Base-by-base conservation (phyloP, 2,329 filamentous ascomycete genomes). In the Aspergillus melleus region DNA sequence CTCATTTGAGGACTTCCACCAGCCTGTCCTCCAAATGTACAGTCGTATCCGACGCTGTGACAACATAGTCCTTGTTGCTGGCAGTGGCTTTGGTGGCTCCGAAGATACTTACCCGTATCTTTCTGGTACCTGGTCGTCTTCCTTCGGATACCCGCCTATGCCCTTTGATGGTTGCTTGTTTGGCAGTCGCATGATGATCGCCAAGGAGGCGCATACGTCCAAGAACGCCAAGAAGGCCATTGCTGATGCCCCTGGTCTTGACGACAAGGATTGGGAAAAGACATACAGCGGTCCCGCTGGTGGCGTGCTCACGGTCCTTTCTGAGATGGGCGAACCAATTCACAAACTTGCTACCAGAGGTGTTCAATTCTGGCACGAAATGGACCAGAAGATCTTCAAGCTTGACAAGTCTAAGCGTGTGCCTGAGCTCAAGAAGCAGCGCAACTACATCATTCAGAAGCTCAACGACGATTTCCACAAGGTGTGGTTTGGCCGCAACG, bases 261-360 rank as follows among this genome's bases (percentile, higher is more conserved):
- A 90, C 54, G 92, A 97, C 71, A 77, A 76, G 62, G 84, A 94
- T 66, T 97, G 93, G 93, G 92, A 96, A 79, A 88, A 93, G 79
- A 96, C 92, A 5, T 96, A 96, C 82, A 92, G 94, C 80, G 91
- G 91, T 19, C 84, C 92, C 26, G 90, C 93, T 59, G 95, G 95
- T 70, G 95, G 95, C 74, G 88, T 99, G 64, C 94, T 99, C 70
- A 99, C 95, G 29, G 95, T 99, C 52, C 88, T 92, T 65, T 99
- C 95, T 1, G 95, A 99, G 80, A 99, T 99, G 96, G 96, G 95
- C 50, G 95, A 99, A 83, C 96, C 95, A 6, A 99, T 99, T 63
- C 95, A 99, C 83, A 99, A 99, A 82, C 86, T 99, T 61, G 96
- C 95, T 16, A 99, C 95, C 52, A 90, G 96, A 60, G 95, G 95